These are phyloP conservation scores for Erigeron canadensis DNA, from an alignment of 129 eudicot genomes.

Conservation along the genomic window DNA sequence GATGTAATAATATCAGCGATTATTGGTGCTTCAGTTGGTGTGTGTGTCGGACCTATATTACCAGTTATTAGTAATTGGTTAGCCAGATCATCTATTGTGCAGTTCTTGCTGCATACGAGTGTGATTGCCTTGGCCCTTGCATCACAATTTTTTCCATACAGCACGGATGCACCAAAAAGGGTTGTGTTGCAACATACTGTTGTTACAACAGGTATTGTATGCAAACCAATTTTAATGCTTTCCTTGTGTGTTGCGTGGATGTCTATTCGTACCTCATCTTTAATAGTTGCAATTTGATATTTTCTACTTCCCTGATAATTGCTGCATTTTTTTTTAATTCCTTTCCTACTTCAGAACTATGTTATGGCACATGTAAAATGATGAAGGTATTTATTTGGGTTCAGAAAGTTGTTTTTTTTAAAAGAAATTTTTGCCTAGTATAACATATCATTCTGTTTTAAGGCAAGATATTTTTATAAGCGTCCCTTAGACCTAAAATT, in stretches of 20 bases:
- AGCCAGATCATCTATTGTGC: slow-evolving; percentile 58
- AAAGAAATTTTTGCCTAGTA: neutral
- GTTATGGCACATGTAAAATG: neutral
- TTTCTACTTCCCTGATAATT: neutral
- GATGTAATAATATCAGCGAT: slow-evolving; percentile 68
- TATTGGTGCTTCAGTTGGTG: slow-evolving; percentile 65
- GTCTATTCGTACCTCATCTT: neutral
- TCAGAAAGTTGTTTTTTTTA: neutral
- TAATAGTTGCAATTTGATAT: neutral
- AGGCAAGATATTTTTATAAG: neutral
- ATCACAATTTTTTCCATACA: slow-evolving; percentile 83
- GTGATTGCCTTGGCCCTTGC: slow-evolving; percentile 74
- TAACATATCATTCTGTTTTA: slow-evolving; percentile 7
- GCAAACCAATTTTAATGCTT: neutral
- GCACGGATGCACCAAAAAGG: slow-evolving; percentile 77
- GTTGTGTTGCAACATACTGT: slow-evolving; percentile 74
- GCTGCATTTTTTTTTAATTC: neutral
- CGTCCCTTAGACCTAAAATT: neutral
- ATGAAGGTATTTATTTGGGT: neutral
- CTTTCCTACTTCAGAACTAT: too few species aligned
- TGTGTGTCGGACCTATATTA: slow-evolving; percentile 75
- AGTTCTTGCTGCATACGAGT: slow-evolving; percentile 57
- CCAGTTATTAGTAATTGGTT: slow-evolving; percentile 74
- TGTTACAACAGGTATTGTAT: slow-evolving; percentile 52
- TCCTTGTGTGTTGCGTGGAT: neutral